Evolutionary conservation across 1,139 yeast genomes (phyloP).

Genomic region (Geotrichum armillariae): DNA sequence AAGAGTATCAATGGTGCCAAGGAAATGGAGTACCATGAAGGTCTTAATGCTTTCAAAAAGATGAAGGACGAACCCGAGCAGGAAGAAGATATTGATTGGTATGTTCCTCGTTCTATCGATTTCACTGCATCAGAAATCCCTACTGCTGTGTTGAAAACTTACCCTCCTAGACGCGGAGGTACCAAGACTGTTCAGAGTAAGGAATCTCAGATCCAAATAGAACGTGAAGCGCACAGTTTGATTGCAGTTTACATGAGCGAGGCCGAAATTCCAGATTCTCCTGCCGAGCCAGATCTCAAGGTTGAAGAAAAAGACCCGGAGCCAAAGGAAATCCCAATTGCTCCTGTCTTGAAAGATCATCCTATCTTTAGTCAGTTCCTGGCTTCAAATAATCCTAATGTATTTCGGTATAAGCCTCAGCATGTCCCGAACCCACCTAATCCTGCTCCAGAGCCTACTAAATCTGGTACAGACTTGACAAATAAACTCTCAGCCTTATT

Average conservation of each 20-base stretch:
- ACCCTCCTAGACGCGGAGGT: slow-evolving; percentile 37
- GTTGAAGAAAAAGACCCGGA: slow-evolving; percentile 14
- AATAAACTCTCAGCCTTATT: neutral
- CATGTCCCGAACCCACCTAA: too few species aligned
- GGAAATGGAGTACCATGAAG: slow-evolving; percentile 36
- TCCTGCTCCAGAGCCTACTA: neutral
- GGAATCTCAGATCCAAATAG: slow-evolving; percentile 33
- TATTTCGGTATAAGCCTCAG: neutral
- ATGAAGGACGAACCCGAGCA: slow-evolving; percentile 25
- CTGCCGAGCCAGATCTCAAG: slow-evolving; percentile 32
- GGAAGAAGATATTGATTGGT: slow-evolving; percentile 36
- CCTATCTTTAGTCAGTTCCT: slow-evolving; percentile 19
- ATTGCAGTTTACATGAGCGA: slow-evolving; percentile 32
- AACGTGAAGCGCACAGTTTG: slow-evolving; percentile 32
- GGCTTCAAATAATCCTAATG: slow-evolving; percentile 4
- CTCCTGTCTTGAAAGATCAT: slow-evolving; percentile 20
- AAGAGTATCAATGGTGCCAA: slow-evolving; percentile 32
- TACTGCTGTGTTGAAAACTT: slow-evolving; percentile 24
- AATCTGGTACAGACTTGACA: neutral
- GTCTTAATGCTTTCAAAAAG: slow-evolving; percentile 29
- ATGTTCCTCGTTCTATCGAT: slow-evolving; percentile 33
- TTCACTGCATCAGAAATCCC: slow-evolving; percentile 23
- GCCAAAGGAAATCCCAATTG: slow-evolving; percentile 23
- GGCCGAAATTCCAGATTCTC: slow-evolving; percentile 35
- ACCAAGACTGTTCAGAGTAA: slow-evolving; percentile 28